Evolutionary conservation across 352 stramenopile species (phyloP), one percentile per base, ranked within the genome.

Genomic region (Plasmopara muralis): DNA sequence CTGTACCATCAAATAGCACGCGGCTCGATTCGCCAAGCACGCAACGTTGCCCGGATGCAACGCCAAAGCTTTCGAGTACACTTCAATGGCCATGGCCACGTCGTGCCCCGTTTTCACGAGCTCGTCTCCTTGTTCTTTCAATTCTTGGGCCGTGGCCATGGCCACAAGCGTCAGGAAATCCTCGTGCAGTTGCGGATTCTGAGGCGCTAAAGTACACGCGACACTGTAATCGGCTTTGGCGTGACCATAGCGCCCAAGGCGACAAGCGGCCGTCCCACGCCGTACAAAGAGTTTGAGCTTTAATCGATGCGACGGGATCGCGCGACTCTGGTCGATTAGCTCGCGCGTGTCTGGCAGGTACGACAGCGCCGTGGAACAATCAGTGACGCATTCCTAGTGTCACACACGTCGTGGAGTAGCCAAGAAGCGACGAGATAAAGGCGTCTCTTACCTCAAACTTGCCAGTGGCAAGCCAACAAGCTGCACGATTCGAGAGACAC

Each of bases 161-260:
- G 59, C 57, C 6, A 86, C 47, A 35, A 93, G 67, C 57, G 86
- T 64, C 25, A 70, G 46, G 38, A 87, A 90, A 31, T 93, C 82
- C 25, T 87, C 62, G 43, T 81, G 68, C 6, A 90, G 66, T 29
- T 74, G 63, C 14, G 56, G 41, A 44, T 90, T 87, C 46, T 90
- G 71, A n/a, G 59, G 75, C 46, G 89, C 79, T 70, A 93, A 85
- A 2, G 77, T 83, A 5, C 86, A 64, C 2, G 82, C 79, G 18
- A 89, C 77, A 18, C 79, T 79, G 38, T 90, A 93, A 61, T 93
- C 82, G 4, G 82, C 76, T 53, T 90, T 90, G 16, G 72, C 76
- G 46, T 86, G 56, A 8, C 56, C 78, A 47, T 69, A 85, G 41
- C 83, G 68, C 1, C 74, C 72, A 7, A 81, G 35, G 5, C 81